Evolutionary conservation across 108 stramenopile species (phyloP), one percentile per base, ranked within the genome.

Genomic region (Heterococcus sp.): DNA sequence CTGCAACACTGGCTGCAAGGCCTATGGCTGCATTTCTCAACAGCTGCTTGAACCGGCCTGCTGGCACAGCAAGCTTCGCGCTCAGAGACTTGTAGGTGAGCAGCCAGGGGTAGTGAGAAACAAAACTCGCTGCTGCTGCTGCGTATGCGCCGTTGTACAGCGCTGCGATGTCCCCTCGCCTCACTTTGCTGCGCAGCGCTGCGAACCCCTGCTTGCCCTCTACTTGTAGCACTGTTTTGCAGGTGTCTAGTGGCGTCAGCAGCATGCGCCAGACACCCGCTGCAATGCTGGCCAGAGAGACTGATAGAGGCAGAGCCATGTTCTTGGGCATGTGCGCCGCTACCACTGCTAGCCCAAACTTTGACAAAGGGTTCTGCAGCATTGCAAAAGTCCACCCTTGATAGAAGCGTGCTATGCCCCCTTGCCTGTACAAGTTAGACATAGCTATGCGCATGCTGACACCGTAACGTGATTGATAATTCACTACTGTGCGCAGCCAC

Each of bases 401-500:
- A 85, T 98, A 96, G 68, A 98, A 92, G 2, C 97, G 93, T 3
- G 89, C 80, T 2, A 98, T 87, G 4, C 97, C 97, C 5, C 95
- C 97, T 31, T 94, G 90, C 8, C 92, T 92, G 85, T 99, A 99
- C 30, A 97, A 78, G 21, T 26, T 21, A 63, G 21, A 26, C n/a
- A n/a, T n/a, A n/a, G n/a, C n/a, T n/a, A n/a, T n/a, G n/a, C n/a
- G n/a, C n/a, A 88, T 85, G 8, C 93, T 91, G 34, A 90, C 90
- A 29, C 97, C 97, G 77, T 98, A 96, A 28, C 95, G 88, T 68
- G 87, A 94, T 86, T 98, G 95, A 76, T 96, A 96, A 82, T 96
- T 98, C 63, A 94, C 93, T 35, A 94, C 87, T 26, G 97, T 98
- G 3, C 97, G 88, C 68, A 99, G 74, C 98, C 98, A 99, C 98